These are phyloP conservation scores for Citrus sp. DNA, from an alignment of 345 rosid genomes.

Conservation along the genomic window DNA sequence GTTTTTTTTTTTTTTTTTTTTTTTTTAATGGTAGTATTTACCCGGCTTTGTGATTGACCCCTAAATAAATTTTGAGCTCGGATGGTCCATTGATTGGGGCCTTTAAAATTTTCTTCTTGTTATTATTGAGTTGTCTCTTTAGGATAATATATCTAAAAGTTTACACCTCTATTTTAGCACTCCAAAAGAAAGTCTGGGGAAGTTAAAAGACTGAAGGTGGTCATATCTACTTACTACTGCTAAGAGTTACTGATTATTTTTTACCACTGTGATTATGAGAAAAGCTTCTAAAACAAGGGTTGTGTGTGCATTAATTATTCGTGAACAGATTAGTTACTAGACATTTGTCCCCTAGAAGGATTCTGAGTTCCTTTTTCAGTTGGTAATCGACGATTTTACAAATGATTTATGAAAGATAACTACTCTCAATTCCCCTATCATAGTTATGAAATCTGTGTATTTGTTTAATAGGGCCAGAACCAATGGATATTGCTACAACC, in stretches of 20 bases:
- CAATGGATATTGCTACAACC: slow-evolving; percentile 62
- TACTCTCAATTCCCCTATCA: neutral
- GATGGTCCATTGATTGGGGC: neutral
- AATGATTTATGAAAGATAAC: neutral
- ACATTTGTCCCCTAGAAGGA: neutral
- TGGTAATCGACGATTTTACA: neutral
- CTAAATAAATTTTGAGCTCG: neutral
- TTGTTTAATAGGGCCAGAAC: slow-evolving; percentile 53
- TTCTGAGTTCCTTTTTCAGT: neutral
- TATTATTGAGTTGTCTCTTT: neutral
- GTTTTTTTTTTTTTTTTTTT: neutral
- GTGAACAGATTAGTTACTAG: neutral
- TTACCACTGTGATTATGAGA: neutral
- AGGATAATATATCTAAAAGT: neutral
- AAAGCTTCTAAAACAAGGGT: neutral
- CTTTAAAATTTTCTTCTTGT: neutral
- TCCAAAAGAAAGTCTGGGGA: neutral
- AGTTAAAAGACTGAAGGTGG: neutral
- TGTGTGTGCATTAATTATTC: neutral
- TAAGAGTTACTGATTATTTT: neutral
- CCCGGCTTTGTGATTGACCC: neutral
- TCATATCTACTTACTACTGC: neutral
- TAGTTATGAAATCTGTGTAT: neutral
- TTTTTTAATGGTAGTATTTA: neutral
- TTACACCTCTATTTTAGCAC: neutral